Evolutionary conservation across 2,329 filamentous ascomycete species (phyloP).

Genomic region (Penicillium psychrosexuale): DNA sequence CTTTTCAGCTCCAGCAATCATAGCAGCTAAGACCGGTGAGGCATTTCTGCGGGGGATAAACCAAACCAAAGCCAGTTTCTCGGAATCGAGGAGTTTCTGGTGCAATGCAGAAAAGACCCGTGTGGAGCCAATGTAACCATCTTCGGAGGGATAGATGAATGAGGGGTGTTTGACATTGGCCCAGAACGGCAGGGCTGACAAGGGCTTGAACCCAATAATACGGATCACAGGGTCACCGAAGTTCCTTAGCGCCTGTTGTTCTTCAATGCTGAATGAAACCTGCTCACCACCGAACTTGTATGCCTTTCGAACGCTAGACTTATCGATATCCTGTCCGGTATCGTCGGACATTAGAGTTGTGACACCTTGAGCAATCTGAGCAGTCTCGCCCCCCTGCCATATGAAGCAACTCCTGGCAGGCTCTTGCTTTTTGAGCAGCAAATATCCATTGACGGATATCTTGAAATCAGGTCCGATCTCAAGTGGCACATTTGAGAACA

Average conservation of each 20-base stretch:
- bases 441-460: slow-evolving; percentile 92
- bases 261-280: slow-evolving; percentile 79
- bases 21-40: slow-evolving; percentile 72
- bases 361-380: slow-evolving; percentile 72
- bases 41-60: slow-evolving; percentile 79
- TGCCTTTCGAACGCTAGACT: slow-evolving; percentile 79
- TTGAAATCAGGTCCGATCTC: slow-evolving; percentile 80
- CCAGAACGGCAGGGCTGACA: slow-evolving; percentile 73
- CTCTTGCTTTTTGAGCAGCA: slow-evolving; percentile 78
- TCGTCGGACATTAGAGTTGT: slow-evolving; percentile 76
- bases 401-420: slow-evolving; percentile 82
- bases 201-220: slow-evolving; percentile 90
- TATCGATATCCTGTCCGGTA: slow-evolving; percentile 71
- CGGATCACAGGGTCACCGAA: slow-evolving; percentile 82
- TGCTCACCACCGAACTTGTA: slow-evolving; percentile 95
- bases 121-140: slow-evolving; percentile 84
- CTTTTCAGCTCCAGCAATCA: slow-evolving; percentile 70
- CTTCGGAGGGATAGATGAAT: slow-evolving; percentile 92
- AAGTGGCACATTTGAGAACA: slow-evolving; percentile 83
- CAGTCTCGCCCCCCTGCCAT: slow-evolving; percentile 79
- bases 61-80: slow-evolving; percentile 86
- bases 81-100: slow-evolving; percentile 73
- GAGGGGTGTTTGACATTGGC: slow-evolving; percentile 80
- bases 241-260: slow-evolving; percentile 71
- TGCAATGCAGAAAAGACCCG: slow-evolving; percentile 89